phyloP scores from a whole-genome alignment of 805 yeast genomes.

The Grigorovia humatica region DNA sequence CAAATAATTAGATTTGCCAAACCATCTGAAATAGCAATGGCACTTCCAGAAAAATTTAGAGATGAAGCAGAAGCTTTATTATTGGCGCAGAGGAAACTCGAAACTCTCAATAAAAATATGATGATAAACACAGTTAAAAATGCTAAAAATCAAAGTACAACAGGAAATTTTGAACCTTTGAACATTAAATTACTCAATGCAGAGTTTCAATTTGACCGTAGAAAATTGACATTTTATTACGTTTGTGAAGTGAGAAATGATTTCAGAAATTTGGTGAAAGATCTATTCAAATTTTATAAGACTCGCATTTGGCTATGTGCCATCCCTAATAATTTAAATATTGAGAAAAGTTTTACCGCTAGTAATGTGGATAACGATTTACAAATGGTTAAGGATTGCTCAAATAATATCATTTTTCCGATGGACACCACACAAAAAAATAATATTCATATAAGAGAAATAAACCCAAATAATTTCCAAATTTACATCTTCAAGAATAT shows the following conservation, averaged over 20 bases:
- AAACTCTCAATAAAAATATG: constrained; percentile 20
- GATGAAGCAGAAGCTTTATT: constrained; percentile 66
- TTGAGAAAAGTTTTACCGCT: constrained; percentile 6
- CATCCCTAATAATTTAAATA: constrained; percentile 32
- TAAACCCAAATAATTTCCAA: constrained; percentile 24
- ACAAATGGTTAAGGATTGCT: no score
- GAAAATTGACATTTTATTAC: constrained; percentile 65
- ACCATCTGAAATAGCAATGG: constrained; percentile 50
- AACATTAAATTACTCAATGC: constrained; percentile 58
- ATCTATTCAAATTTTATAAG: constrained; percentile 63
- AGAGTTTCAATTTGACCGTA: constrained; percentile 74
- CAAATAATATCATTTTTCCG: background rate
- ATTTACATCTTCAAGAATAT: constrained; percentile 28
- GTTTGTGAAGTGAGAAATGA: constrained; percentile 57
- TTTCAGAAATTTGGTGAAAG: constrained; percentile 62
- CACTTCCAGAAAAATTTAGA: constrained; percentile 50
- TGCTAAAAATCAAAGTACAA: constrained; percentile 1
- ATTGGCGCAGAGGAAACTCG: constrained; percentile 48
- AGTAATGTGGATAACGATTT: no score
- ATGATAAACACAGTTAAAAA: background rate
- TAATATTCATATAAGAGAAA: no score
- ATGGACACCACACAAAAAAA: no score
- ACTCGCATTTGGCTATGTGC: constrained; percentile 82
- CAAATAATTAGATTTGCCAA: constrained; percentile 71
- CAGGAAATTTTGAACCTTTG: constrained; percentile 24